A percentile compares a stretch with the other conserved stretches of the same genome.
Conservation (phyloP, 495 filamentous ascomycete genomes). For the Podospora pseudopauciseta region DNA sequence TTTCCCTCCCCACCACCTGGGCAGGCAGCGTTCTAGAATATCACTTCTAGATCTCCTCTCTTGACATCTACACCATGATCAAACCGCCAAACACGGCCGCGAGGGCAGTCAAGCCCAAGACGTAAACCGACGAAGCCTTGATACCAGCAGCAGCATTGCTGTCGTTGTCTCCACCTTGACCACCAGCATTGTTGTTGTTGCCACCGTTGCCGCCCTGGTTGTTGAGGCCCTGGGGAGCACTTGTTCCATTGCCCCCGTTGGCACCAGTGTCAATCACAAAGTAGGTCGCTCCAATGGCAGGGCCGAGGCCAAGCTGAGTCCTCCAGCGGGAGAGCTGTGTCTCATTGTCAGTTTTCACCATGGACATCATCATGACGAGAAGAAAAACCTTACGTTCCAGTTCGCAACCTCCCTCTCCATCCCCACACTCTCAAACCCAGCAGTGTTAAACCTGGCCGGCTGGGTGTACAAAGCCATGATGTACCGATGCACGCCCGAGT, state of each 20-base stretch:
- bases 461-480: slow-evolving; percentile 29
- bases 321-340: background rate
- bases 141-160: background rate
- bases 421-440: slow-evolving; percentile 23
- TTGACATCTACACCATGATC: slow-evolving; percentile 1
- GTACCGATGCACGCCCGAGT: slow-evolving; percentile 27
- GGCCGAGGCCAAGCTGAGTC: slow-evolving; percentile 27
- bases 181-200: slow-evolving; percentile 2
- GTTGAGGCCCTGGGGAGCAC: background rate
- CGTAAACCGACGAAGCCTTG: background rate
- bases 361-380: background rate
- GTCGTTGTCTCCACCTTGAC: background rate
- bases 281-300: slow-evolving; percentile 29
- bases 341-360: background rate
- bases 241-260: slow-evolving; percentile 16
- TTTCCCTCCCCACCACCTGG: background rate
- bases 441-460: slow-evolving; percentile 22
- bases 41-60: background rate
- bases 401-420: slow-evolving; percentile 22
- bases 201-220: background rate
- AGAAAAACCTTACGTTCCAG: slow-evolving; percentile 23
- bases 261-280: slow-evolving; percentile 24
- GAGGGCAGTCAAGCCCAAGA: background rate
- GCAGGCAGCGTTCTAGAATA: too few species aligned
- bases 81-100: slow-evolving; percentile 1